These are phyloP conservation scores for Biancaea sappan DNA, from an alignment of 306 rosid species.

Conservation along the genomic window DNA sequence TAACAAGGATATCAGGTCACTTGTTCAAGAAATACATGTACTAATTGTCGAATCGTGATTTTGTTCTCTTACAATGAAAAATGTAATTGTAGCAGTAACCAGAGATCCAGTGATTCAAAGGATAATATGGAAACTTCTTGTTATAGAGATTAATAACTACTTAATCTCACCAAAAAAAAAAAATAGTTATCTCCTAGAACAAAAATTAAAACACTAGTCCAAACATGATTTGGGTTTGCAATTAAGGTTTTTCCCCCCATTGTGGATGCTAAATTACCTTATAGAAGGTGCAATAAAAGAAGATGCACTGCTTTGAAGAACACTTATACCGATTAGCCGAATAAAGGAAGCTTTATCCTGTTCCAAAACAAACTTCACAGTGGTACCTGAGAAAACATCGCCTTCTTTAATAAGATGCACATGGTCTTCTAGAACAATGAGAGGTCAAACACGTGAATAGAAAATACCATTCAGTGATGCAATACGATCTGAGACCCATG, in stretches of 20 bases:
- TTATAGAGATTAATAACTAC: neutral
- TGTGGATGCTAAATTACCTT: constrained; percentile 52
- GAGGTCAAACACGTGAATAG: constrained; percentile 11
- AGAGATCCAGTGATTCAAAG: neutral
- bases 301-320: constrained; percentile 83
- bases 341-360: constrained; percentile 81
- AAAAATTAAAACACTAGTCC: neutral
- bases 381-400: constrained; percentile 75
- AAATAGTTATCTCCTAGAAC: neutral
- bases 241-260: constrained; percentile 3
- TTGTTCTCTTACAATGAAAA: neutral
- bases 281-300: constrained; percentile 88
- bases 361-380: constrained; percentile 83
- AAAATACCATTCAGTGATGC: constrained; percentile 80
- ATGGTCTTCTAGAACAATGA: constrained; percentile 16
- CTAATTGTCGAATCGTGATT: neutral
- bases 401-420: constrained; percentile 30
- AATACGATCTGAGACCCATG: constrained; percentile 96
- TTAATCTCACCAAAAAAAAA: neutral
- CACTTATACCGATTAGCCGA: constrained; percentile 69
- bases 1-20: constrained; percentile 22
- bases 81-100: neutral
- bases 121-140: neutral
- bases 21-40: constrained; percentile 7
- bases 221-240: neutral